These are phyloP conservation scores for Russula virescens DNA, from an alignment of 768 basidiomycete genomes.

Conservation along the genomic window DNA sequence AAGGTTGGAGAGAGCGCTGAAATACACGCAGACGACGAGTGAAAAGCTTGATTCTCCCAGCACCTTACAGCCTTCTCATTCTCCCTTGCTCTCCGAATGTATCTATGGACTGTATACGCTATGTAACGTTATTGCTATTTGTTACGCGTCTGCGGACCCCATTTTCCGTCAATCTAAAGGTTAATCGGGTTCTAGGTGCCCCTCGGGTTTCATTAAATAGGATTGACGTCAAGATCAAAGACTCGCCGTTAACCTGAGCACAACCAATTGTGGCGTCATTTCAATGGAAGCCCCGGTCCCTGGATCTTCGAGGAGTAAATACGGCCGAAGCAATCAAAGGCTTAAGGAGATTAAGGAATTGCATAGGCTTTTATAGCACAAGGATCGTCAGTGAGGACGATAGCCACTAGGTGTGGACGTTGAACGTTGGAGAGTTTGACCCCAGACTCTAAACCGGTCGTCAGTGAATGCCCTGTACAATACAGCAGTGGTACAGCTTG, in stretches of 20 bases:
- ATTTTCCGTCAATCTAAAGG: neutral
- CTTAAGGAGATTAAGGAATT: neutral
- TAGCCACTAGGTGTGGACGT: too few species aligned
- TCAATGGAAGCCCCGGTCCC: neutral
- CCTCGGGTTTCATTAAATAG: too few species aligned
- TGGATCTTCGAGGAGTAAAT: neutral
- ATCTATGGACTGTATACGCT: conserved; percentile 19
- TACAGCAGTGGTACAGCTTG: too few species aligned
- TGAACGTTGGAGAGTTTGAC: too few species aligned
- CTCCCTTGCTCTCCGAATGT: neutral
- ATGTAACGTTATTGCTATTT: conserved; percentile 23
- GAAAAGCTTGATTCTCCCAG: neutral
- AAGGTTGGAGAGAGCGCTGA: conserved; percentile 18
- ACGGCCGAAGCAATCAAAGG: neutral
- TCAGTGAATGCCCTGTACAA: too few species aligned
- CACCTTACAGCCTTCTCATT: neutral
- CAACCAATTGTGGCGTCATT: neutral
- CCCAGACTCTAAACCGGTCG: too few species aligned
- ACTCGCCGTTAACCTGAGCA: neutral
- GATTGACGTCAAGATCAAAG: neutral
- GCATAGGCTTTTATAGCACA: neutral
- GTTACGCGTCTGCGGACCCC: neutral
- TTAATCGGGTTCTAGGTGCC: neutral
- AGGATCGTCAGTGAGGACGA: too few species aligned
- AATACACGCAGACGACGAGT: conserved; percentile 19